Conservation (phyloP, 208 protist species). For the Zelonia costaricensis region DNA sequence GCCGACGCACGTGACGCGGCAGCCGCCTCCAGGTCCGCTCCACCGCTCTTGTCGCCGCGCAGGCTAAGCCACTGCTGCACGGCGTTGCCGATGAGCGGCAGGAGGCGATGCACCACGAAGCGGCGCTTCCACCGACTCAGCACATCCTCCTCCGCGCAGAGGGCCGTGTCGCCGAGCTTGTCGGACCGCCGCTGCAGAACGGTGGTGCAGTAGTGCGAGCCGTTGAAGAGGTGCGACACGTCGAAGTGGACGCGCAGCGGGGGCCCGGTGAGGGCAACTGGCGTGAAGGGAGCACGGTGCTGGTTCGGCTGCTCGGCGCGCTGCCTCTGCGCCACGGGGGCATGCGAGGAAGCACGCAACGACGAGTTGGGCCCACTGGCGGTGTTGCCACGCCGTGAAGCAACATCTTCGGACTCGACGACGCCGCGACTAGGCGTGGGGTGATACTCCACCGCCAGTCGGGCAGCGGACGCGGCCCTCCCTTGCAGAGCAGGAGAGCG, state of each 20-base stretch:
- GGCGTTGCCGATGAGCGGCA: slow-evolving; percentile 25
- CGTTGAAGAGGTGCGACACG: slow-evolving; percentile 30
- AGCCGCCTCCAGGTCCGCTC: background rate
- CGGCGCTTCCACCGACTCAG: slow-evolving; percentile 44
- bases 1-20: background rate
- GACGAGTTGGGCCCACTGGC: too few relatives aligned
- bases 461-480: background rate
- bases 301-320: too few relatives aligned
- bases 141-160: slow-evolving; percentile 39
- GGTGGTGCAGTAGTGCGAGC: slow-evolving; percentile 24
- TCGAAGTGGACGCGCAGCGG: slow-evolving; percentile 52
- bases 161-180: slow-evolving; percentile 35
- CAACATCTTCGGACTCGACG: too few relatives aligned
- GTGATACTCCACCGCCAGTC: slow-evolving; percentile 4
- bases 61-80: slow-evolving; percentile 42
- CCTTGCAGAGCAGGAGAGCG: background rate
- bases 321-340: too few relatives aligned
- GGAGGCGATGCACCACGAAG: slow-evolving; percentile 30
- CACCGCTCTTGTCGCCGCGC: background rate
- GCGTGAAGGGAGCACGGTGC: too few relatives aligned
- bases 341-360: too few relatives aligned
- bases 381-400: too few relatives aligned
- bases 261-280: background rate
- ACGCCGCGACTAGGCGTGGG: background rate
- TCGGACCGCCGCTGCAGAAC: slow-evolving; percentile 13